Conservation (phyloP, 805 yeast species). For the Candida sphagnicola region DNA sequence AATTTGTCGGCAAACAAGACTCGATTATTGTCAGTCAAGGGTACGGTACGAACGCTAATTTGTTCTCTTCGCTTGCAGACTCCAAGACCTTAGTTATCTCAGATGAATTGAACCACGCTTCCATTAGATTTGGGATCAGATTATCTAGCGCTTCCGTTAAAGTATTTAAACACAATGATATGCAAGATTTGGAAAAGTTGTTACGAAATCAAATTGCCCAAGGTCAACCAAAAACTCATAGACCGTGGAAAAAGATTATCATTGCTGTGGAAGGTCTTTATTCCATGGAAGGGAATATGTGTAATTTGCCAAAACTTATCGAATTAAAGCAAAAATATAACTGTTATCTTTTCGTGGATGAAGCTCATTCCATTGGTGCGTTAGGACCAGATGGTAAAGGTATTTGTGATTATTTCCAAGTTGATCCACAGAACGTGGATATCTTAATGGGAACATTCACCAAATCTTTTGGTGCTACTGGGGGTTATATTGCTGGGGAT, state of each 20-base stretch:
- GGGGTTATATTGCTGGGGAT: conserved; percentile 90
- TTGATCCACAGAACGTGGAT: conserved; percentile 74
- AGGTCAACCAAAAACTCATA: conserved; percentile 92
- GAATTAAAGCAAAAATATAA: conserved; percentile 79
- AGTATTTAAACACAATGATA: conserved; percentile 89
- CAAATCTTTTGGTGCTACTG: conserved; percentile 97
- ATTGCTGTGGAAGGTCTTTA: conserved; percentile 90
- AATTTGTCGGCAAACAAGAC: conserved; percentile 87
- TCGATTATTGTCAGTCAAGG: conserved; percentile 89
- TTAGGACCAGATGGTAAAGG: conserved; percentile 94
- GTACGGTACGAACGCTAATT: conserved; percentile 88
- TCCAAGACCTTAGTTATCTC: conserved; percentile 86
- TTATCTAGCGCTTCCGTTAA: conserved; percentile 89
- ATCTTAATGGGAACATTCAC: conserved; percentile 96
- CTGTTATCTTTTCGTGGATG: conserved; percentile 88
- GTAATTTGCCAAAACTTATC: conserved; percentile 72
- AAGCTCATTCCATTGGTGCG: conserved; percentile 99
- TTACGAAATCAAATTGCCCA: conserved; percentile 82
- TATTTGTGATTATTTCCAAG: conserved; percentile 87
- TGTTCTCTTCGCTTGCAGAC: conserved; percentile 80
- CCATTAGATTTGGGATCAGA: conserved; percentile 92
- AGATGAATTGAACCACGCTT: conserved; percentile 93
- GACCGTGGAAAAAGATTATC: conserved; percentile 90
- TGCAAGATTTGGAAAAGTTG: conserved; percentile 70
- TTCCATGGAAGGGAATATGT: conserved; percentile 90